phyloP scores from a whole-genome alignment of 2,329 filamentous ascomycete species.

The Hypoxylon sp. region DNA sequence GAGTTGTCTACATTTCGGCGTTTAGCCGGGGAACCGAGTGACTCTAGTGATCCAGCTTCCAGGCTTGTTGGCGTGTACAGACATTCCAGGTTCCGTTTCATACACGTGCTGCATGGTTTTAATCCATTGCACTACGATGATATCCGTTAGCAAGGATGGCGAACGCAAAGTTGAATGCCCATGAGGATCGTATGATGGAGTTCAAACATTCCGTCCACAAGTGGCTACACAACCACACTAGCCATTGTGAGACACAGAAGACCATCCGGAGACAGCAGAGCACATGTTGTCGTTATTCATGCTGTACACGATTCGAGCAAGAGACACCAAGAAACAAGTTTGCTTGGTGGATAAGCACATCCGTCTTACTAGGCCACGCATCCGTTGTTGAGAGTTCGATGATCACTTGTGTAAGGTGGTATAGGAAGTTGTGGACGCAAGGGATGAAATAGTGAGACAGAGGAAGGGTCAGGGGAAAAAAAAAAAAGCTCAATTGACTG shows the following conservation, averaged over 20 bases:
- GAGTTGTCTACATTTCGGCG: slow-evolving; percentile 55
- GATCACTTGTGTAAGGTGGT: slow-evolving; percentile 17
- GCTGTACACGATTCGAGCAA: slow-evolving; percentile 27
- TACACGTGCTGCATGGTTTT: slow-evolving; percentile 71
- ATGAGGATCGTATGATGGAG: slow-evolving; percentile 32
- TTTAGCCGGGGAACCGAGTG: slow-evolving; percentile 57
- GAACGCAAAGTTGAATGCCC: slow-evolving; percentile 29
- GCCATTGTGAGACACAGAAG: slow-evolving; percentile 42
- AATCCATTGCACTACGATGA: slow-evolving; percentile 69
- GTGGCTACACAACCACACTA: slow-evolving; percentile 46
- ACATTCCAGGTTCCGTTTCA: slow-evolving; percentile 65
- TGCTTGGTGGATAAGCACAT: slow-evolving; percentile 17
- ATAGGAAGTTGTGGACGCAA: slow-evolving; percentile 35
- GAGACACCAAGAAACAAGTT: slow-evolving; percentile 23
- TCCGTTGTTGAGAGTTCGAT: slow-evolving; percentile 16
- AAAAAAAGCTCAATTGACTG: slow-evolving; percentile 50
- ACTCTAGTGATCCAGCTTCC: slow-evolving; percentile 52
- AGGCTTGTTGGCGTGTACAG: slow-evolving; percentile 58
- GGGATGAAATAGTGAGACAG: slow-evolving; percentile 27
- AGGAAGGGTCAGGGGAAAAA: slow-evolving; percentile 4
- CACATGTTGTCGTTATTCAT: slow-evolving; percentile 28
- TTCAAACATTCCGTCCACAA: slow-evolving; percentile 31
- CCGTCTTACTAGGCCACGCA: slow-evolving; percentile 22
- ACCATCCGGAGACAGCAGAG: slow-evolving; percentile 33
- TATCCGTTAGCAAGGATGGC: slow-evolving; percentile 44